Base-by-base conservation (phyloP, 2,329 filamentous ascomycete species). In the Trichoderma pleuroti region DNA sequence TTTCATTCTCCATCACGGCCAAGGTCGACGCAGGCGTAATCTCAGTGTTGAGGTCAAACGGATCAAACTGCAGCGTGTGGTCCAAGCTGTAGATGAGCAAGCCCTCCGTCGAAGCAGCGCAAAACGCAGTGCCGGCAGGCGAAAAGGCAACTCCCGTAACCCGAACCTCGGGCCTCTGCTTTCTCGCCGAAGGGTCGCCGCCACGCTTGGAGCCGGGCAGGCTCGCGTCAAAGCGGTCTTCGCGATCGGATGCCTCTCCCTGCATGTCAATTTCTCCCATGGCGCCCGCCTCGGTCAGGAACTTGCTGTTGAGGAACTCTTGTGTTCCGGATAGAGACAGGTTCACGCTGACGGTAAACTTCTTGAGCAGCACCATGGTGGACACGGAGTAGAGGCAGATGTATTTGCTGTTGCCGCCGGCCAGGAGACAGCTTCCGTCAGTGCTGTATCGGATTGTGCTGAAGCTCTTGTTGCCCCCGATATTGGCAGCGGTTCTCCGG, bases 301-400 rank as follows among this genome's bases (percentile, higher is more conserved):
- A 86, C 76, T 91, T 93, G 83, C 93, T 97, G 86, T 97, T 98
- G 74, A 99, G 87, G 81, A 97, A 97, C 80, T 99, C 96, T 78
- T 98, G 95, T 1, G 96, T 99, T 60, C 96, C 96, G 24, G 97
- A 94, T 3, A 99, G 85, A 2, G 94, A 97, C n/a, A 98, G 85
- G 80, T 99, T 99, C 77, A 97, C 89, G 75, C 93, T 97, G 76
- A 98, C 94, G 2, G 95, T 98, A 78, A 92, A 99, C 79, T 98
- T 98, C 80, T 97, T 97, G 70, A 98, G 85, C 12, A 99, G 84
- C 0, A 96, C 93, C 80, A 96, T 94, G 0, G 95, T 97, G 71
- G 90, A 90, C 36, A 97, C 93, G n/a, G 97, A 95, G 82, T 99
- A 99, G 71, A 99, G 82, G 79, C 96, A 98, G 66, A 99, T 98